phyloP scores from a whole-genome alignment of 2,329 filamentous ascomycete species.

The Talaromyces sp. region DNA sequence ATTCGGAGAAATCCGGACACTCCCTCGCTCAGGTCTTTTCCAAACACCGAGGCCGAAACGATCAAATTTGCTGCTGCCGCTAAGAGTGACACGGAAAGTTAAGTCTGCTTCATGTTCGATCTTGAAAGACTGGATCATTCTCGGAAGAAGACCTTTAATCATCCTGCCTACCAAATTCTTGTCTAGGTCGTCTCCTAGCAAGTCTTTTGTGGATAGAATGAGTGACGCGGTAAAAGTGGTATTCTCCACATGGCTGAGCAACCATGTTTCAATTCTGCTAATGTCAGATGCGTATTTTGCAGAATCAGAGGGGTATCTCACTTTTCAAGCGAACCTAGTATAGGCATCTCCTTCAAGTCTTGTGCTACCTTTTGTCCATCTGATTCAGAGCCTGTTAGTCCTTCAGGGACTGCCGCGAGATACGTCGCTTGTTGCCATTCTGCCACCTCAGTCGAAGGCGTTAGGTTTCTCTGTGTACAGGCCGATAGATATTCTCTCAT shows the following conservation, averaged over 20 bases:
- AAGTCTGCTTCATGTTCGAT: neutral
- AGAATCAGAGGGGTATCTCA: neutral
- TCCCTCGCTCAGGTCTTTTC: neutral
- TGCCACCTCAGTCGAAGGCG: neutral
- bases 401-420: neutral
- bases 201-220: neutral
- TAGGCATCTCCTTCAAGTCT: neutral
- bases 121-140: neutral
- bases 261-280: neutral
- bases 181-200: neutral
- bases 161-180: neutral
- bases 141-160: neutral
- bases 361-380: neutral
- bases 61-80: neutral
- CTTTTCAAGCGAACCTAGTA: neutral
- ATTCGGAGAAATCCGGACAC: neutral
- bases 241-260: neutral
- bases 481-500: neutral
- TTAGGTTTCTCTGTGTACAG: neutral
- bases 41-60: neutral
- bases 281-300: neutral
- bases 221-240: slow-evolving; percentile 7
- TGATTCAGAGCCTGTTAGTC: neutral
- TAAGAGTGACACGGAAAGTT: neutral
- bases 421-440: slow-evolving; percentile 3